Evolutionary conservation across 176 grass and related monocot genomes (phyloP), one percentile per base, ranked within the genome.

Genomic region (Puya raimondii): DNA sequence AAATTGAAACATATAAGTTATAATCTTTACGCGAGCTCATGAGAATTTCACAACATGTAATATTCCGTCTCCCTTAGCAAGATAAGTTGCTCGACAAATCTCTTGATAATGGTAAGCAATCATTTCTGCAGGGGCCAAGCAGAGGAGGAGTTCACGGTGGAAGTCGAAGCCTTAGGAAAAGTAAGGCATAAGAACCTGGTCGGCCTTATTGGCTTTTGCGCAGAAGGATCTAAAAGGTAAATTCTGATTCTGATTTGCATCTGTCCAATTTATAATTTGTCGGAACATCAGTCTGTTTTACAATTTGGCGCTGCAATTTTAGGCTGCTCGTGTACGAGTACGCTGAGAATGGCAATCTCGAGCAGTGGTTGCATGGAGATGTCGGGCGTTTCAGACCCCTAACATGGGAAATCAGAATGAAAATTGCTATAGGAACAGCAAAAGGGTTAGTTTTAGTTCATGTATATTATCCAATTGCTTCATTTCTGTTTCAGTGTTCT

Each of bases 301-400:
- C 5, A 6, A 58, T 58, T 58, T 58, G 6, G 5, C 9, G 53
- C 18, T 73, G 67, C 53, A 68, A 33, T 22, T 79, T 65, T 72
- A 99, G 95, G 82, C 93, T 99, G 90, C 89, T 99, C 73, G 95
- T 99, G 47, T 94, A 94, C 12, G 95, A 99, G 82, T 94, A 99
- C 91, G 95, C 94, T 29, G 89, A 91, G 78, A 99, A 94, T 82
- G 95, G 95, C 51, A 99, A 99, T 79, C 81, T 99, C 49, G 95
- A 99, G 75, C 90, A 99, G 75, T 99, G 95, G 95, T 87, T 99
- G 75, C 90, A 94, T 82, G 95, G 95, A 29, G 82, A 84, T 49
- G 78, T 88, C 70, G 68, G 73, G 72, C 82, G 90, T 51, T 51
- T 51, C 29, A 81, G 90, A 51, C 74, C 89, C 48, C 95, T 99